Evolutionary conservation across 148 eudicot genomes (phyloP).

Genomic region (Arctostaphylos glauca): DNA sequence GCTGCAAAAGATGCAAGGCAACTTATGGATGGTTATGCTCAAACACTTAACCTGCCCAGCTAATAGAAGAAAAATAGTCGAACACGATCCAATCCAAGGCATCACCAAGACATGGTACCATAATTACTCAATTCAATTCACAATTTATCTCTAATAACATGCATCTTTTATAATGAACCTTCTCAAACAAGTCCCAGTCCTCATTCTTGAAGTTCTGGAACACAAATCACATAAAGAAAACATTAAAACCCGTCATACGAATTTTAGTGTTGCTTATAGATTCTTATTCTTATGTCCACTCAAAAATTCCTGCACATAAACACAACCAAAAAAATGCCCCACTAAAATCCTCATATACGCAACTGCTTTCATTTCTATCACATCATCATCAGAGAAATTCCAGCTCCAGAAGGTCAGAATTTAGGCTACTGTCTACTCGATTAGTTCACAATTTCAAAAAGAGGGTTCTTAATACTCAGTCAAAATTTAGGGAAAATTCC

Average conservation of each 20-base stretch:
- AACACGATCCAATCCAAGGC: slow-evolving; percentile 1
- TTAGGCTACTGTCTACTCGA: background rate
- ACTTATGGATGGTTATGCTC: background rate
- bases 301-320: background rate
- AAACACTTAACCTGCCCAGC: background rate
- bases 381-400: background rate
- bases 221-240: background rate
- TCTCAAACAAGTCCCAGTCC: background rate
- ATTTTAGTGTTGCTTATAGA: background rate
- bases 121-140: background rate
- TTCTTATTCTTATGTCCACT: background rate
- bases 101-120: background rate
- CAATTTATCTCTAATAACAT: slow-evolving; percentile 6
- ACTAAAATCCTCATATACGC: background rate
- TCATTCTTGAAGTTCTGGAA: background rate
- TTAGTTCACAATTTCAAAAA: background rate
- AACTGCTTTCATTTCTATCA: slow-evolving; percentile 3
- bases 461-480: background rate
- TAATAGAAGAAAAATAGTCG: background rate
- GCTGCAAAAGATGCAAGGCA: background rate
- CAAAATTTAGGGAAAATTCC: background rate
- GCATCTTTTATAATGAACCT: background rate
- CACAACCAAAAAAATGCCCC: background rate
- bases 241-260: background rate
- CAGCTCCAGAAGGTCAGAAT: background rate